Conservation (phyloP, 805 yeast species). For the Spencermartinsiella europaea region DNA sequence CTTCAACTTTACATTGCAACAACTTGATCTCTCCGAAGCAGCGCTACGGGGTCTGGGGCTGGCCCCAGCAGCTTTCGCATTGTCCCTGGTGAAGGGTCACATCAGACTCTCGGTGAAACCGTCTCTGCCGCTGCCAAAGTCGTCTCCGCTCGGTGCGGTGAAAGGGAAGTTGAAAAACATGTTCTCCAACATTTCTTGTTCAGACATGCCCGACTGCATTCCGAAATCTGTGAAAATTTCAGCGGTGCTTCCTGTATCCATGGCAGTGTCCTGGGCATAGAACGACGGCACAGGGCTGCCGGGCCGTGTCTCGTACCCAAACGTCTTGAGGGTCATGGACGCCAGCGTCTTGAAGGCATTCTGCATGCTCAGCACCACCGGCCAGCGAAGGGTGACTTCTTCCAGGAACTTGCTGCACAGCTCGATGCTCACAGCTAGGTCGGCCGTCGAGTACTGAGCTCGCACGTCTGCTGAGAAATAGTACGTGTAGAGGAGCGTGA, state of each 20-base stretch:
- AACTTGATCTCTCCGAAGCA: no score
- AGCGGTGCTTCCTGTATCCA: neutral
- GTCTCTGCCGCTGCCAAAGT: neutral
- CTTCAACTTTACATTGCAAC: no score
- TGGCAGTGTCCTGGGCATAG: neutral
- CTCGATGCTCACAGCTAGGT: conserved; percentile 4
- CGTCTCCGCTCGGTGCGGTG: neutral
- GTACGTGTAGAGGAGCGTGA: conserved; percentile 10
- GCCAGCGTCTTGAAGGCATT: conserved; percentile 8
- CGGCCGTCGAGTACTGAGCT: conserved; percentile 5
- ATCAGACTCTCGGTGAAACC: neutral
- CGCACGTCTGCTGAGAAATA: conserved; percentile 11
- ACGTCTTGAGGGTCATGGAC: conserved; percentile 9
- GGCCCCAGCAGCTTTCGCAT: no score
- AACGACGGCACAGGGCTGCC: neutral
- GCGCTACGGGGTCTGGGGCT: no score
- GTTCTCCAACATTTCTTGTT: conserved; percentile 10
- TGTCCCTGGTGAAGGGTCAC: no score
- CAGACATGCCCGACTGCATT: conserved; percentile 8
- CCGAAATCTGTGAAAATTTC: conserved; percentile 3
- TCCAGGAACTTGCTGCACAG: conserved; percentile 8
- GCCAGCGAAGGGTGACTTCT: conserved; percentile 12
- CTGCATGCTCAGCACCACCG: conserved; percentile 12
- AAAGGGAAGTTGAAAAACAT: conserved; percentile 11
- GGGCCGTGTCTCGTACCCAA: conserved; percentile 1